Evolutionary conservation across 805 yeast species (phyloP).

Genomic region (Yarrowia sp.): DNA sequence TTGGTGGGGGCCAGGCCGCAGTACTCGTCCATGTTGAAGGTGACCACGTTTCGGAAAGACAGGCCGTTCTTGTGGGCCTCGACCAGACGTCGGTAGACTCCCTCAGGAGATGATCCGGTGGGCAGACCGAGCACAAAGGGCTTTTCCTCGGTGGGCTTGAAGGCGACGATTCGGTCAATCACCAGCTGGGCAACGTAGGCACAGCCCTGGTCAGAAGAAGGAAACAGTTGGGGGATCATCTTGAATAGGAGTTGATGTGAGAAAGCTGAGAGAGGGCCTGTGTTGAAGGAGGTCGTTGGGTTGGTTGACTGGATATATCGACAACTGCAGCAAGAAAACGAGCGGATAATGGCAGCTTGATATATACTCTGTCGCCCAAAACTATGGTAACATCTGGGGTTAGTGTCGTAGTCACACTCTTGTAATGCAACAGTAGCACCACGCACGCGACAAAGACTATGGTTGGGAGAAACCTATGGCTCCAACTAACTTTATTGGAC

Average conservation of each 20-base stretch:
- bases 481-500: conserved; percentile 3
- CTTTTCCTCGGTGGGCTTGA: conserved; percentile 54
- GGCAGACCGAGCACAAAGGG: conserved; percentile 65
- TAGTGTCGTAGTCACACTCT: conserved; percentile 9
- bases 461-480: conserved; percentile 33
- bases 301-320: no score
- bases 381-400: conserved; percentile 35
- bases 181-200: conserved; percentile 57
- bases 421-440: conserved; percentile 25
- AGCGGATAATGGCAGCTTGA: conserved; percentile 2
- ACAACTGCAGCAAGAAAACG: no score
- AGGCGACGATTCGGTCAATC: conserved; percentile 54
- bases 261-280: no score
- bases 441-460: conserved; percentile 34
- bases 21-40: conserved; percentile 70
- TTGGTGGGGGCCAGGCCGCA: conserved; percentile 57
- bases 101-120: conserved; percentile 68
- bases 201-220: conserved; percentile 42
- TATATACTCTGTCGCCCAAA: conserved; percentile 20
- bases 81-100: conserved; percentile 58
- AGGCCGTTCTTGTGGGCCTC: conserved; percentile 56
- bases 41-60: conserved; percentile 60
- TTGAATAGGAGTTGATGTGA: neutral
- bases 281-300: neutral
- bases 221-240: conserved; percentile 40